Base-by-base conservation (phyloP, 441 rosid genomes). In the Cnidoscolus chayamansa region DNA sequence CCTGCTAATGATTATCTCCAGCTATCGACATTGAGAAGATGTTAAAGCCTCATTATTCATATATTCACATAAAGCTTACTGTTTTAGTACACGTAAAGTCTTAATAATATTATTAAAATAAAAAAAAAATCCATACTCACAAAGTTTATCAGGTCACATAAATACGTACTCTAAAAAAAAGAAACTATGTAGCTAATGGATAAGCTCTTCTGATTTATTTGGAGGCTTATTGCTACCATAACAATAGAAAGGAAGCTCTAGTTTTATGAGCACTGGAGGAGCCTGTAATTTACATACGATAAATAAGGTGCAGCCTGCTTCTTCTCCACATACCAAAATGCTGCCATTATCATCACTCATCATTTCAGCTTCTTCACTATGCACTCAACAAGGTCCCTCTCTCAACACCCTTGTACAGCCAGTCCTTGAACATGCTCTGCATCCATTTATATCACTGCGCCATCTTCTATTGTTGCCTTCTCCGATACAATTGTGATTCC, bases 381-480 rank as follows among this genome's bases (percentile, higher is more conserved):
- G 63, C 20, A 37, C 45, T 45, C 48, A 12, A 43, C 35, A 11
- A 37, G 67, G 15, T 30, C n/a, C 69, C 45, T 51, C 25, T 19
- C 53, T 63, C 9, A 10, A 16, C 67, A 68, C 19, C 55, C 11
- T 48, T 47, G 10, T 51, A 9, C 1, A 40, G 30, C 16, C 64
- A 10, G 53, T 54, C 51, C 35, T 2, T 11, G 56, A 12, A 45
- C 47, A 35, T 4, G 4, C 19, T 40, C 32, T 12, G 47, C 58
- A 43, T 61, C 31, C 37, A 12, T 68, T 82, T 76, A 93, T 81
- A 93, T 91, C 49, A 91, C 83, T 0, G 83, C 88, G n/a, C 94
- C 94, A 66, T 93, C 93, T 74, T 86, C 77, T 51, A 95, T 87
- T 7, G 93, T 93, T 3, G 99, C 97, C 81, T 95, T 95, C 84